Conservation (phyloP, 192 early-diverging fungal genomes). For the Coemansia sp. region DNA sequence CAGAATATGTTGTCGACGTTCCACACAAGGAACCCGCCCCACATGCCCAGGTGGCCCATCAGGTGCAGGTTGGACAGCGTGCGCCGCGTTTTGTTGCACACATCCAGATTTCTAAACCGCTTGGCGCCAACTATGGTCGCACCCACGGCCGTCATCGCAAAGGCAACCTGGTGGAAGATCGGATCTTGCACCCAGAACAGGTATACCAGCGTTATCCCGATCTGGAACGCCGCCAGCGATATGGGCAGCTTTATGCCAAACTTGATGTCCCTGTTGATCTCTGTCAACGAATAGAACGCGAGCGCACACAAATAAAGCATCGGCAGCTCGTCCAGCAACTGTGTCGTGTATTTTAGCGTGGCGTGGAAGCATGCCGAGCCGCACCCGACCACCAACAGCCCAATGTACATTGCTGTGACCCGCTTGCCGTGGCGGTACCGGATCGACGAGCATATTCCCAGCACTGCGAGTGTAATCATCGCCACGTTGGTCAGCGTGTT, state of each 20-base stretch:
- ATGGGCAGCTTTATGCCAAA: slow-evolving; percentile 43
- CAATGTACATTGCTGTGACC: slow-evolving; percentile 51
- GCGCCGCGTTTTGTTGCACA: slow-evolving; percentile 18
- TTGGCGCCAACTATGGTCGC: slow-evolving; percentile 20
- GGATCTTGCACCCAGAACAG: slow-evolving; percentile 59
- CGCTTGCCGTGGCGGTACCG: slow-evolving; percentile 52
- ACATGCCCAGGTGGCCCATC: slow-evolving; percentile 31
- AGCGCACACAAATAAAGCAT: slow-evolving; percentile 59
- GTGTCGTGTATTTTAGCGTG: slow-evolving; percentile 64
- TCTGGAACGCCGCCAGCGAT: slow-evolving; percentile 39
- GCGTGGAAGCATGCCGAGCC: slow-evolving; percentile 69
- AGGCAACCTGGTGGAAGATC: slow-evolving; percentile 63
- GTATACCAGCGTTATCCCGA: slow-evolving; percentile 54
- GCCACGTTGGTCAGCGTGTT: slow-evolving; percentile 62
- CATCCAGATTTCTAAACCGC: slow-evolving; percentile 20
- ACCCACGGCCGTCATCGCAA: slow-evolving; percentile 20
- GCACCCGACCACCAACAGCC: slow-evolving; percentile 59
- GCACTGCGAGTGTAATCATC: slow-evolving; percentile 35
- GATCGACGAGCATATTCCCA: slow-evolving; percentile 56
- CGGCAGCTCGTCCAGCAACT: slow-evolving; percentile 76
- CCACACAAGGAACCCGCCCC: slow-evolving; percentile 64
- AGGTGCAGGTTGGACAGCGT: slow-evolving; percentile 15
- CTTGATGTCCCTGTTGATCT: slow-evolving; percentile 28
- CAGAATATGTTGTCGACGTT: slow-evolving; percentile 71
- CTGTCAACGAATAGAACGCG: slow-evolving; percentile 41